Base-by-base conservation (phyloP, 805 yeast genomes). In the Candida sithepensis region DNA sequence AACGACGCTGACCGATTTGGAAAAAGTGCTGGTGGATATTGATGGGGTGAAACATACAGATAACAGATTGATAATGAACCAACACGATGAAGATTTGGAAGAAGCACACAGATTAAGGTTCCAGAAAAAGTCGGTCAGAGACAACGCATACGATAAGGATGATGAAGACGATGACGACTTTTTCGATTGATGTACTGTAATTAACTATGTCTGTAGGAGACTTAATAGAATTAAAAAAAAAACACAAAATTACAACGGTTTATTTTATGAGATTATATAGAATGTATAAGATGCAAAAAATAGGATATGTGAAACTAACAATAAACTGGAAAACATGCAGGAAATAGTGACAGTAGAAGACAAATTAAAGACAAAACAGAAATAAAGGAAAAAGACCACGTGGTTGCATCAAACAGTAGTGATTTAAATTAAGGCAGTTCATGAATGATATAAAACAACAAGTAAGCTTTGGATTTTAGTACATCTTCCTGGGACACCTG, bases 381-480 rank as follows among this genome's bases (percentile, higher is more conserved):
- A 37, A 37, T n/a, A 20, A 37, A 20, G 23, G 13, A 20, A 37
- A 10, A n/a, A n/a, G n/a, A n/a, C n/a, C n/a, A n/a, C n/a, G n/a
- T 30, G 14, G 34, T 30, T 24, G 10, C 10, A 24, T 24, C 28
- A 20, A 37, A 21, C 10, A 12, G 12, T 26, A 26, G 14, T 19
- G 22, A 34, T 16, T 34, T 18, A 4, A 3, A 19, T 37, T 43
- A 63, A 16, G 58, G 56, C 44, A 60, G 46, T 42, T 68, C 71
- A 58, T 76, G 81, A 10, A 75, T 74, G 43, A 84, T 75, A 68
- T 85, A 87, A 54, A 81, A 88, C 52, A 91, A 67, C 54, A 92
- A 70, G 64, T 94, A 94, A 39, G 97, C 97, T 52, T 79, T 85
- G 26, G 88, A 73, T 39, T 74, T 70, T 46, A 80, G 68, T 13